Conservation (phyloP, 2,329 filamentous ascomycete genomes). For the Fusarium scirpi region DNA sequence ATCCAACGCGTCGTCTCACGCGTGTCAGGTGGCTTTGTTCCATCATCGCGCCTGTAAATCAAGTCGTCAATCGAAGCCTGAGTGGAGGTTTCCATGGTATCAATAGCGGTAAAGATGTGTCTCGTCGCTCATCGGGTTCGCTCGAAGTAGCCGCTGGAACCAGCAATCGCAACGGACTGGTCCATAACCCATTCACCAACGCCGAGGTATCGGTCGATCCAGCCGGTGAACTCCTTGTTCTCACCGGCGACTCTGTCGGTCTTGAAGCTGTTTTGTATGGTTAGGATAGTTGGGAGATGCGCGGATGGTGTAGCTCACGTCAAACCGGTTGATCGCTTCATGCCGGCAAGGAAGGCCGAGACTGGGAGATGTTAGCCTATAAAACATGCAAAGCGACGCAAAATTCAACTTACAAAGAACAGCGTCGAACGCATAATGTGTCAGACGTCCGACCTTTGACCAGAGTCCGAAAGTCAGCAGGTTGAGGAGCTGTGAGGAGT, state of each 20-base stretch:
- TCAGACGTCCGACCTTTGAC: conserved; percentile 89
- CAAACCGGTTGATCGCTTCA: conserved; percentile 96
- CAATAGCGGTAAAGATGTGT: conserved; percentile 21
- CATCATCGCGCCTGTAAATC: conserved; percentile 24
- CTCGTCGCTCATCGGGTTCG: conserved; percentile 73
- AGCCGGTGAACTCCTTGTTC: conserved; percentile 84
- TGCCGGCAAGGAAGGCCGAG: conserved; percentile 94
- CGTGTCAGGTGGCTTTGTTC: conserved; percentile 20
- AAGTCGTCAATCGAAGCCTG: conserved; percentile 31
- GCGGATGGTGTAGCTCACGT: conserved; percentile 76
- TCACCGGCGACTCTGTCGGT: conserved; percentile 83
- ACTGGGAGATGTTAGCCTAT: conserved; percentile 64
- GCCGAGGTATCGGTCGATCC: conserved; percentile 93
- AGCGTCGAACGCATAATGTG: conserved; percentile 96
- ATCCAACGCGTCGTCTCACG: conserved; percentile 24
- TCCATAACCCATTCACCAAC: conserved; percentile 99
- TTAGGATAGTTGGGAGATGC: conserved; percentile 36
- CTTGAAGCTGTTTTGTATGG: conserved; percentile 76
- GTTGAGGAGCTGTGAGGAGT: conserved; percentile 68
- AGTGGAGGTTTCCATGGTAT: conserved; percentile 34
- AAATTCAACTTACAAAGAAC: conserved; percentile 77
- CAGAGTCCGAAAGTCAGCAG: conserved; percentile 76
- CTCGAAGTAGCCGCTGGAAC: conserved; percentile 91
- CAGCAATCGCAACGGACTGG: conserved; percentile 91
- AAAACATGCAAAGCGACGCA: background rate